Evolutionary conservation across 768 basidiomycete species (phyloP), one percentile per base, ranked within the genome.

Genomic region (Tubosaeta brunneosetosa): DNA sequence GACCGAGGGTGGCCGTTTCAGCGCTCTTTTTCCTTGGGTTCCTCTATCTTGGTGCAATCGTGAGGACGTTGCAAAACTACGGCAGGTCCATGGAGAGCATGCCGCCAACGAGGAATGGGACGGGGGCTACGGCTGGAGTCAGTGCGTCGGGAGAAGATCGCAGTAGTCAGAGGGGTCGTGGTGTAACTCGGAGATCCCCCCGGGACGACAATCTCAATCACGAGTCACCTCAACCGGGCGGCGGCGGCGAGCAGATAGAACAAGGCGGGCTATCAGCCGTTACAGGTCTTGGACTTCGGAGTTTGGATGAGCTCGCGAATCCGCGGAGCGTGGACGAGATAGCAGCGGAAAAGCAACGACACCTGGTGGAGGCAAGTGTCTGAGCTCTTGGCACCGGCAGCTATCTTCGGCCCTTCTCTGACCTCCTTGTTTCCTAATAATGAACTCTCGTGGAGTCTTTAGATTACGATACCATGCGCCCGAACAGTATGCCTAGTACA

Each of bases 51-150:
- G 60, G 54, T 8, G 66, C 87, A 52, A 86, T 88, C 42, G 72
- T 89, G 32, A 71, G 70, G 52, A 86, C 86, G 1, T 70, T 90
- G 62, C 74, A 74, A 63, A 75, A 72, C 32, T 90, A 88, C 52
- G 83, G 85, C 12, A 55, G 64, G 22, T 3, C 33, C 0, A 22
- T 31, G 4, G 43, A 50, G 16, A 6, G 37, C 4, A 36, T 6
- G 16, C 27, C 1, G 16, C 16, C 7, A 0, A 7, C 11, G 25
- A 34, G 25, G 9, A 16, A 13, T 13, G 37, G 49, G n/a, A 6
- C 33, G 14, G 31, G 31, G 31, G 40, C 41, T 6, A n/a, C 4
- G 19, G 34, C 2, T 13, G 52, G 46, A 32, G 46, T 43, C 2
- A 44, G 50, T 9, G 26, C 22, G 29, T 44, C 43, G 36, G 50